Evolutionary conservation across 805 yeast species (phyloP).

Genomic region (Nakazawaea wickerhamii): DNA sequence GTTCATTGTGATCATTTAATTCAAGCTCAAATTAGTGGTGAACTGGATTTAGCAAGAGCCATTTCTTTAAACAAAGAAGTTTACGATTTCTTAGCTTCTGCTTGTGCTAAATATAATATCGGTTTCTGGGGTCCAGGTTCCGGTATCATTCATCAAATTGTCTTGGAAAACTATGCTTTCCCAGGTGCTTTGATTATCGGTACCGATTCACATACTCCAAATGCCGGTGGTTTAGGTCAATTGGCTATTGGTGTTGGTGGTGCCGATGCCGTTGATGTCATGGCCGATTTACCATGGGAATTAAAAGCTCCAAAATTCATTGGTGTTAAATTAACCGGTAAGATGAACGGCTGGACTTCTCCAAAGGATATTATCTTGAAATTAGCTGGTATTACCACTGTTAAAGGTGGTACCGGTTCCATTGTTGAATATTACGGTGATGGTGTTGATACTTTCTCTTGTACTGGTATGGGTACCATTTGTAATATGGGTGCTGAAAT

Average conservation of each 20-base stretch:
- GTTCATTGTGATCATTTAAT: slow-evolving; percentile 98
- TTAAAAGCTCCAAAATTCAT: slow-evolving; percentile 92
- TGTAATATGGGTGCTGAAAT: slow-evolving; percentile 99
- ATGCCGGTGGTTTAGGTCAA: slow-evolving; percentile 98
- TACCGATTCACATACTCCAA: slow-evolving; percentile 98
- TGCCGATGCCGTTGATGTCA: slow-evolving; percentile 98
- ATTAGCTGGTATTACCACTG: slow-evolving; percentile 89
- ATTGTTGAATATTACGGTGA: slow-evolving; percentile 96
- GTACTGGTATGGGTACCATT: slow-evolving; percentile 99
- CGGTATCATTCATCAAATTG: slow-evolving; percentile 97
- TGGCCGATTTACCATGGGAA: slow-evolving; percentile 98
- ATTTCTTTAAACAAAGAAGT: slow-evolving; percentile 89
- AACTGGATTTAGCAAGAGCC: slow-evolving; percentile 73
- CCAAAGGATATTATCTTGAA: slow-evolving; percentile 95
- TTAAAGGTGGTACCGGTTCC: slow-evolving; percentile 96
- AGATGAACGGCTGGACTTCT: slow-evolving; percentile 88
- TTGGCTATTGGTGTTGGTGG: slow-evolving; percentile 99
- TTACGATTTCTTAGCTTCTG: slow-evolving; percentile 86
- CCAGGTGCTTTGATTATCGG: slow-evolving; percentile 98
- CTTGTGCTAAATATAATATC: slow-evolving; percentile 92
- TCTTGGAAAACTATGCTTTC: slow-evolving; percentile 91
- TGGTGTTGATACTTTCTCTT: slow-evolving; percentile 82
- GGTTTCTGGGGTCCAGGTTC: slow-evolving; percentile 99
- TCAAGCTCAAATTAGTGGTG: slow-evolving; percentile 94
- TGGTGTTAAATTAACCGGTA: slow-evolving; percentile 91